Conservation (phyloP, 2,329 filamentous ascomycete genomes). For the Phialophora tarda region DNA sequence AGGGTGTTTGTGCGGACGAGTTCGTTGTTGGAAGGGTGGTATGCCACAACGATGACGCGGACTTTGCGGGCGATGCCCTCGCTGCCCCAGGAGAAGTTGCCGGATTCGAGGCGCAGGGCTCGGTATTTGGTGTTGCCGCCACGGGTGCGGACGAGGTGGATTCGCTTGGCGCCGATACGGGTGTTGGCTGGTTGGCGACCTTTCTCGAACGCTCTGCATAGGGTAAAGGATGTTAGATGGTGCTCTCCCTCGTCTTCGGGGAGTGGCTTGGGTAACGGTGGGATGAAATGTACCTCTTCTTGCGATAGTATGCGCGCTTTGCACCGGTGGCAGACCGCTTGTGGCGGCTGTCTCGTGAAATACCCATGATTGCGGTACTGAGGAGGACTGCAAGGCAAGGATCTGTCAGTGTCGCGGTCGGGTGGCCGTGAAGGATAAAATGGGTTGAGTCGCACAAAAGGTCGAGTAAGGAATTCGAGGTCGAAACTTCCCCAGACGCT, state of each 20-base stretch:
- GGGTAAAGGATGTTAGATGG: constrained; percentile 43
- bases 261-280: background rate
- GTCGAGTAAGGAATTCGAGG: background rate
- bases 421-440: background rate
- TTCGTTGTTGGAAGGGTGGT: constrained; percentile 99
- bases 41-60: constrained; percentile 97
- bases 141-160: constrained; percentile 95
- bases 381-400: constrained; percentile 46
- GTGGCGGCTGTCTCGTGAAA: constrained; percentile 99
- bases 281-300: constrained; percentile 57
- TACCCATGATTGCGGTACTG: constrained; percentile 92
- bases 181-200: constrained; percentile 99
- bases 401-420: constrained; percentile 16
- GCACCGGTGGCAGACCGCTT: constrained; percentile 99
- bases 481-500: background rate
- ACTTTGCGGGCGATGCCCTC: constrained; percentile 98
- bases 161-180: constrained; percentile 95
- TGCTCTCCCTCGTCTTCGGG: background rate
- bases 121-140: constrained; percentile 99
- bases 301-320: constrained; percentile 90
- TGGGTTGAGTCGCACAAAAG: background rate
- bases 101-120: constrained; percentile 95
- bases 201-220: constrained; percentile 99
- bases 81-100: constrained; percentile 99
- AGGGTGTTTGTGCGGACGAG: constrained; percentile 99